Percentiles rank a stretch among this genome's conserved stretches.
phyloP scores from a whole-genome alignment of 192 early-diverging fungal species.

The Pilaira anomala region DNA sequence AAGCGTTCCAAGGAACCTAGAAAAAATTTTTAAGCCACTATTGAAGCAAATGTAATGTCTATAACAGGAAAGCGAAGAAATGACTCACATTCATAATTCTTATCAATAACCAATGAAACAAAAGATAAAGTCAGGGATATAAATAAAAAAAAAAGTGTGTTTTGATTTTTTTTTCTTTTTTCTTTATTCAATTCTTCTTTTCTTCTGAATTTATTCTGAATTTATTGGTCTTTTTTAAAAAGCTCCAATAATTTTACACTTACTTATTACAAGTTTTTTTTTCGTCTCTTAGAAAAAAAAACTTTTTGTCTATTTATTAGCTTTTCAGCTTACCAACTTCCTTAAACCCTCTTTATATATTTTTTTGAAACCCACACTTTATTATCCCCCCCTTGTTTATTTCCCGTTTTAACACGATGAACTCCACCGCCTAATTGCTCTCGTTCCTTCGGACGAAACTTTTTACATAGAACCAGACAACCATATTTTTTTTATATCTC shows the following conservation, averaged over 20 bases:
- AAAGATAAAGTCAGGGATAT: not conserved
- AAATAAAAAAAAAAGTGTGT: conserved; percentile 8
- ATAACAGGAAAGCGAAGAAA: not conserved
- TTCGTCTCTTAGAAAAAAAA: not conserved
- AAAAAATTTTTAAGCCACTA: too few species aligned
- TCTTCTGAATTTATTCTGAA: not conserved
- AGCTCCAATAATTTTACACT: not conserved
- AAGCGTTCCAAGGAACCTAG: too few species aligned
- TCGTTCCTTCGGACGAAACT: conserved; percentile 14
- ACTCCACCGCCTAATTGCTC: conserved; percentile 14
- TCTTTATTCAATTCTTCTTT: not conserved
- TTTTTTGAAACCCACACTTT: not conserved
- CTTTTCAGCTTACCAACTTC: too few species aligned
- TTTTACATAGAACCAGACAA: not conserved
- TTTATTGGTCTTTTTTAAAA: conserved; percentile 1
- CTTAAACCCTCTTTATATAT: not conserved
- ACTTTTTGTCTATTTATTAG: too few species aligned
- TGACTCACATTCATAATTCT: not conserved
- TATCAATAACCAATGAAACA: not conserved
- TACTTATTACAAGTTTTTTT: not conserved
- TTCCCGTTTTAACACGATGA: not conserved
- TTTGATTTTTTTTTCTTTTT: too few species aligned
- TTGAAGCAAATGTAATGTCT: too few species aligned
- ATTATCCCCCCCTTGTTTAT: not conserved
- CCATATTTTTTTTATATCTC: conserved; percentile 5